Conservation (phyloP, 106 monocot genomes). For the Acorus gramineus region DNA sequence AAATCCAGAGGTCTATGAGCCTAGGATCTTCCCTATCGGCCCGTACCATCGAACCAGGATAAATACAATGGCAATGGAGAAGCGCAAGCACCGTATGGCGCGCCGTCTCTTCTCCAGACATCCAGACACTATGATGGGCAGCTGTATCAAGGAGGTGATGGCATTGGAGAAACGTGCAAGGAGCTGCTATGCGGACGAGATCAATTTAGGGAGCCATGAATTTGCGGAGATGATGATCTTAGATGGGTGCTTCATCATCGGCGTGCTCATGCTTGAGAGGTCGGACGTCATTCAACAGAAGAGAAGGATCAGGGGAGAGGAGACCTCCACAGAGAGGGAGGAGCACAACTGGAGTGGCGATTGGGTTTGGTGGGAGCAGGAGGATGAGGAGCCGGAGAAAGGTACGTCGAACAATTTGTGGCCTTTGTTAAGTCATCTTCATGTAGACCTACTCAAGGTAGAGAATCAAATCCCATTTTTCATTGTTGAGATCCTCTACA, state of each 20-base stretch:
- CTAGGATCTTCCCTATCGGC: constrained; percentile 14
- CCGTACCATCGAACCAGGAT: constrained; percentile 2
- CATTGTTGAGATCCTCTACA: too few relatives aligned
- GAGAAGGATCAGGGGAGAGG: too few relatives aligned
- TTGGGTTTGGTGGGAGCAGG: too few relatives aligned
- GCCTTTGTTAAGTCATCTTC: too few relatives aligned
- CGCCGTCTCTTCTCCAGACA: not conserved
- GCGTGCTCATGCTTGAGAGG: not conserved
- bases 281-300: too few relatives aligned
- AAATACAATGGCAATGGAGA: not conserved
- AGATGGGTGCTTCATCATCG: constrained; percentile 25
- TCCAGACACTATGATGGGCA: not conserved
- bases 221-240: constrained; percentile 22
- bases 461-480: too few relatives aligned
- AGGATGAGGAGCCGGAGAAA: too few relatives aligned
- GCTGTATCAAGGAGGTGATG: not conserved
- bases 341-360: too few relatives aligned
- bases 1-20: not conserved
- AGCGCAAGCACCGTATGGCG: constrained; percentile 9
- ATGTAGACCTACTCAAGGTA: too few relatives aligned
- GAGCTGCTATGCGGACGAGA: constrained; percentile 6
- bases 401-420: too few relatives aligned
- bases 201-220: not conserved
- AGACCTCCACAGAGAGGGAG: too few relatives aligned
- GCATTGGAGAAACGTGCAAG: not conserved